Conservation (phyloP, 495 filamentous ascomycete species). For the Lophium mytilinum region DNA sequence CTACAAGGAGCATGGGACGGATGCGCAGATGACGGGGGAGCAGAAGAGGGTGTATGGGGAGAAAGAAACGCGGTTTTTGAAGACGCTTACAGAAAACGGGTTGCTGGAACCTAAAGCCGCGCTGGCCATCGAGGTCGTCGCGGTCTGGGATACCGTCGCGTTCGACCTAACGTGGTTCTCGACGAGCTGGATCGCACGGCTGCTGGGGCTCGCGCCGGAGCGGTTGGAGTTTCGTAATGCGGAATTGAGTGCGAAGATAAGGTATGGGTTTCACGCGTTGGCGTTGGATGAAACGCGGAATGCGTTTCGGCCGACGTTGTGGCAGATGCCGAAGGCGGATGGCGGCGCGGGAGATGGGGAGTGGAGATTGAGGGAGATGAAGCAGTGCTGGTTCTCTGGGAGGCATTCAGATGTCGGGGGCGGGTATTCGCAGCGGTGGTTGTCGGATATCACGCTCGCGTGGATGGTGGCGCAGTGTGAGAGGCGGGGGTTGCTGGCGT, state of each 20-base stretch:
- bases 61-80: not conserved
- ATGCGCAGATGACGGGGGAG: not conserved
- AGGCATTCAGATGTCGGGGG: slow-evolving; percentile 3
- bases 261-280: slow-evolving; percentile 9
- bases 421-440: not conserved
- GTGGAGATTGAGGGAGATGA: not conserved
- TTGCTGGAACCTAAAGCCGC: not conserved
- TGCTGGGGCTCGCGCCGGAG: not conserved
- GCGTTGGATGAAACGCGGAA: slow-evolving; percentile 7
- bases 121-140: not conserved
- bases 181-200: not conserved
- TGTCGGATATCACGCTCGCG: slow-evolving; percentile 7
- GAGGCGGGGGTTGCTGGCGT: not conserved
- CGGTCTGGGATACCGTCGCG: slow-evolving; percentile 6
- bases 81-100: not conserved
- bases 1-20: not conserved
- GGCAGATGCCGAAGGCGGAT: slow-evolving; percentile 2
- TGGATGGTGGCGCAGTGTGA: slow-evolving; percentile 10
- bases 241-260: not conserved
- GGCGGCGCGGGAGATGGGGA: not conserved
- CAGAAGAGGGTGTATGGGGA: not conserved
- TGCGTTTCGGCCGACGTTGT: slow-evolving; percentile 7
- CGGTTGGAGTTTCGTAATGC: slow-evolving; percentile 2
- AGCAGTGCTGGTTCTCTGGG: slow-evolving; percentile 11
- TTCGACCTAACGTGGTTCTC: slow-evolving; percentile 5